A percentile compares a stretch with the other conserved stretches of the same genome.
phyloP scores from a whole-genome alignment of 78 protist genomes.

The Dictyostelium capitatum region DNA sequence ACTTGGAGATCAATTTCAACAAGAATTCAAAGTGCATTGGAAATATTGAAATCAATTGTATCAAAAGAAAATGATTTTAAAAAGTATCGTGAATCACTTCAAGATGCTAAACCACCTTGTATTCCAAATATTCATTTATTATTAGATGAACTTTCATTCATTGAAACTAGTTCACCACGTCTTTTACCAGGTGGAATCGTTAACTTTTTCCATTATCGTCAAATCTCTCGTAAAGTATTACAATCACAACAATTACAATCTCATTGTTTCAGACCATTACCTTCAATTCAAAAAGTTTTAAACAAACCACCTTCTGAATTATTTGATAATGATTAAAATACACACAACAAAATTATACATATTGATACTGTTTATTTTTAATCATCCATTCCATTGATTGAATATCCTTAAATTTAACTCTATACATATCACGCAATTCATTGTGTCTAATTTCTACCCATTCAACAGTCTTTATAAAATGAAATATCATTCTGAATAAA shows the following conservation, averaged over 20 bases:
- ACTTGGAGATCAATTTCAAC: slow-evolving; percentile 30
- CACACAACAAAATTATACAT: too few relatives aligned
- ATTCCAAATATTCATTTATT: slow-evolving; percentile 56
- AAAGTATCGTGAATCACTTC: slow-evolving; percentile 41
- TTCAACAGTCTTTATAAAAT: too few relatives aligned
- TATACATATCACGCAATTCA: too few relatives aligned
- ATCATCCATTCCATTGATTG: too few relatives aligned
- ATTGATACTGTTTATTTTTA: too few relatives aligned
- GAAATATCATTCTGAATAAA: too few relatives aligned
- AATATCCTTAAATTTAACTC: too few relatives aligned
- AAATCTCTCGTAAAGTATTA: slow-evolving; percentile 48
- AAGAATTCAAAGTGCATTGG: neutral
- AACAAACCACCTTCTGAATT: slow-evolving; percentile 57
- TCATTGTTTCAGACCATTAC: slow-evolving; percentile 46
- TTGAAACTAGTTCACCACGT: slow-evolving; percentile 54
- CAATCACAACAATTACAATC: slow-evolving; percentile 51
- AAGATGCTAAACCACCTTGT: slow-evolving; percentile 61
- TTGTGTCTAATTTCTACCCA: too few relatives aligned
- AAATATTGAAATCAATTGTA: slow-evolving; percentile 9
- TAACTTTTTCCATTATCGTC: slow-evolving; percentile 81
- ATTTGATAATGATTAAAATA: slow-evolving; percentile 74
- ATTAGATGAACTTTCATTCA: slow-evolving; percentile 48
- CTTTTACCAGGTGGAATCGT: slow-evolving; percentile 75
- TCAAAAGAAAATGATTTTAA: slow-evolving; percentile 68
- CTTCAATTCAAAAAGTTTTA: slow-evolving; percentile 63